Percentiles rank a stretch among this genome's conserved stretches.
Conservation (phyloP, 306 rosid species). For the Prunus campanulata region DNA sequence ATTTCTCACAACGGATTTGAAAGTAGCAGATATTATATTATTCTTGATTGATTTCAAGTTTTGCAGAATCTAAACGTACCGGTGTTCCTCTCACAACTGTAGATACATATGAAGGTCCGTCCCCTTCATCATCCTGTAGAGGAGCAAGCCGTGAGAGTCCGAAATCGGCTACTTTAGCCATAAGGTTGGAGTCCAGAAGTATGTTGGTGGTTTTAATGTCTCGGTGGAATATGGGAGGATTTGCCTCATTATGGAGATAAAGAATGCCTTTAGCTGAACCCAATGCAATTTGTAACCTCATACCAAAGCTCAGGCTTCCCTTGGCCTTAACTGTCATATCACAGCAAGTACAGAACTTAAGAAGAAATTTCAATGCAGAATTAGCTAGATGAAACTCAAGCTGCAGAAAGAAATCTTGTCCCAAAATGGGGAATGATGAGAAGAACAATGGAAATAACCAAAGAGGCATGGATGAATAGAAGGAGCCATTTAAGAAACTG, state of each 20-base stretch:
- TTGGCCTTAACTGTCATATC: conserved; percentile 46
- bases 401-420: not conserved
- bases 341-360: conserved; percentile 1
- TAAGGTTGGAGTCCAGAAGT: conserved; percentile 64
- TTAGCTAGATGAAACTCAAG: not conserved
- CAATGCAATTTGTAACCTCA: conserved; percentile 66
- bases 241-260: conserved; percentile 86
- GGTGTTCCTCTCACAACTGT: conserved; percentile 95
- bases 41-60: not conserved
- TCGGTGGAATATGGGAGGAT: conserved; percentile 93
- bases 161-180: conserved; percentile 88
- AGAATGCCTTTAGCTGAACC: conserved; percentile 86
- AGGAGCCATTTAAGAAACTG: not conserved
- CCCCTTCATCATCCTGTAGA: conserved; percentile 55
- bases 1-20: not conserved
- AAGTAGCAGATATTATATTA: not conserved
- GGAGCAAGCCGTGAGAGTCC: conserved; percentile 92
- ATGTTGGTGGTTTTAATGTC: conserved; percentile 91
- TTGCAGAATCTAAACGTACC: conserved; percentile 43
- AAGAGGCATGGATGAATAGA: not conserved
- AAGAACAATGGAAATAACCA: not conserved
- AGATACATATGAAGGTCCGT: conserved; percentile 60
- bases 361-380: not conserved
- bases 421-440: not conserved
- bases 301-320: conserved; percentile 44